Evolutionary conservation across 148 eudicot species (phyloP).

Genomic region (Camellia granthamiana): DNA sequence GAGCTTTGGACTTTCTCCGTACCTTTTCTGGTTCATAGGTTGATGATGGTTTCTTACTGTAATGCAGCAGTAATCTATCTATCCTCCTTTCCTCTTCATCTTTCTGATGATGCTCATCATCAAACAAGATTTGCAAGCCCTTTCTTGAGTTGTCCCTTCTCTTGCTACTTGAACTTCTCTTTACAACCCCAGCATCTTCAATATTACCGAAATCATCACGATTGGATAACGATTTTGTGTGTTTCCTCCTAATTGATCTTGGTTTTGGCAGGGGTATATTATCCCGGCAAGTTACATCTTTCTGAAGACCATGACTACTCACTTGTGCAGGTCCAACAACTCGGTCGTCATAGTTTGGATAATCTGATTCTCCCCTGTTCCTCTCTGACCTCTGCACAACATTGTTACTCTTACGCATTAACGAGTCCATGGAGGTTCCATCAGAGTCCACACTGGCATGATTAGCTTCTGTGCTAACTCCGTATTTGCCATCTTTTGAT

Average conservation of each 20-base stretch:
- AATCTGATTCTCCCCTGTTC: constrained; percentile 24
- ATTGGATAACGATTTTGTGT: constrained; percentile 42
- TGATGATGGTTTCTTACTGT: constrained; percentile 70
- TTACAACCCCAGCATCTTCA: constrained; percentile 46
- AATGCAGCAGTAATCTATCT: constrained; percentile 78
- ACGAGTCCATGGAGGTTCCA: constrained; percentile 26
- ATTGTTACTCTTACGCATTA: constrained; percentile 22
- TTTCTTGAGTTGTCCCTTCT: constrained; percentile 68
- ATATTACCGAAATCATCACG: constrained; percentile 28
- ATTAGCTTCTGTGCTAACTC: constrained; percentile 20
- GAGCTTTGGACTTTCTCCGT: constrained; percentile 37
- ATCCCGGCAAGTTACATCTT: constrained; percentile 42
- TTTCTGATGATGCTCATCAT: constrained; percentile 43
- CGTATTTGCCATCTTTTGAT: constrained; percentile 42
- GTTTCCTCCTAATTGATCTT: constrained; percentile 67
- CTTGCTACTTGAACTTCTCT: constrained; percentile 65
- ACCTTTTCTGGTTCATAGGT: constrained; percentile 40
- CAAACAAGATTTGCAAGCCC: constrained; percentile 67
- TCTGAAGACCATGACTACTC: constrained; percentile 28
- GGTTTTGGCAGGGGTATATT: constrained; percentile 57
- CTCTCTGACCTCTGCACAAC: constrained; percentile 31
- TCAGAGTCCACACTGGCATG: constrained; percentile 18
- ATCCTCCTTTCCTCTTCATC: constrained; percentile 81
- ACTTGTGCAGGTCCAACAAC: constrained; percentile 13
- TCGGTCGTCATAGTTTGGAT: constrained; percentile 18